Base-by-base conservation (phyloP, 2,329 filamentous ascomycete species). In the Exophiala mesophila region DNA sequence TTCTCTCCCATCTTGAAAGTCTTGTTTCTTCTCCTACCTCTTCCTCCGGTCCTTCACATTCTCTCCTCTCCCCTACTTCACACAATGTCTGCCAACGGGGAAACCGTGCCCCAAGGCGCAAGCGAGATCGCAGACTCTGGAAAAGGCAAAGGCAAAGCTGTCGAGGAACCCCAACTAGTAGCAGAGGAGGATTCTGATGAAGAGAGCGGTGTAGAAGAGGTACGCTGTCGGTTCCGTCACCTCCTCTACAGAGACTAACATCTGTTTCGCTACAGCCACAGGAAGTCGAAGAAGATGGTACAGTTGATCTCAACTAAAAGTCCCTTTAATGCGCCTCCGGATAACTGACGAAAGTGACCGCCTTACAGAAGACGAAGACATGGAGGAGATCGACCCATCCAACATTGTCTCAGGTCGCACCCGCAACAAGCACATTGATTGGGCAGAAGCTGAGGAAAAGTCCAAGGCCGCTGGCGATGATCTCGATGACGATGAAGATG, bases 381-480 rank as follows among this genome's bases (percentile, higher is more conserved):
- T 95, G 74, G 86, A 94, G 63, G 89, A 90, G 69, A 96, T 98
- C 64, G 87, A 94, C 63, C 72, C 78, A 44, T 78, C 78, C 64
- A 97, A 97, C 76, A 94, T 97, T 64, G 81, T 97, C 61, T 83
- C 83, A 51, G 79, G 82, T 58, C 90, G 92, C 66, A 97, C 90
- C 52, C 90, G 90, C 60, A 89, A 89, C 62, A 86, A 87, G 67
- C 77, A 82, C 60, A 96, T 97, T 63, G 87, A 97, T 74, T 97
- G 87, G 69, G 84, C 85, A 59, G 88, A 94, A 72, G 89, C 89
- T 15, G 88, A 87, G 18, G 76, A 85, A 67, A 81, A 94, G 66
- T 77, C 85, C 20, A 87, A 88, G 32, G 85, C 92, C 0, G 85
- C 85, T 33, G 82, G 85, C 46, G 83, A 80, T 33, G 79, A 77